Base-by-base conservation (phyloP, 371 early-diverging fungal species). In the Entomophthora muscae region DNA sequence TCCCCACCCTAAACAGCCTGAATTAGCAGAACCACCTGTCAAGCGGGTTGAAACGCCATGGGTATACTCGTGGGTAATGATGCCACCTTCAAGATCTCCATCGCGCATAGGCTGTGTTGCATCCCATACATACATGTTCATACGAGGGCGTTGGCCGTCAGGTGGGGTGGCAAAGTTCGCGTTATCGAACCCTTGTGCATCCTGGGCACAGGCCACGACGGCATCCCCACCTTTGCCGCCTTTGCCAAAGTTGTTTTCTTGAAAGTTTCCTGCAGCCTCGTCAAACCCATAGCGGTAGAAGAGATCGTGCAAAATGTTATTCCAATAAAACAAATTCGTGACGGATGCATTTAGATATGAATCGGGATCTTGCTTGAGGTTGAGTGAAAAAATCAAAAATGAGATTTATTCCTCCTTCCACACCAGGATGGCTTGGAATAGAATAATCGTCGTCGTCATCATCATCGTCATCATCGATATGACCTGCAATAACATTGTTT, bases 141-240 rank as follows among this genome's bases (percentile, higher is more conserved):
- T 95, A 73, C 86, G 83, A 23, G 87, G 87, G 61, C 81, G 83
- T 53, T 83, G 80, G 64, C 95, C 95, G 73, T 95, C 95, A 17
- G 93, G n/a, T n/a, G n/a, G n/a, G n/a, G n/a, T n/a, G n/a, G n/a
- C n/a, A n/a, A n/a, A n/a, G n/a, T n/a, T n/a, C n/a, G n/a, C n/a
- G n/a, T n/a, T n/a, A 70, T 89, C 85, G 68, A 75, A 81, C 23
- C 93, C 97, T 58, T 84, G 83, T 13, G 93, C 93, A 72, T 94
- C 94, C 74, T 97, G 98, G 0, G 93, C 95, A 70, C 91, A 88
- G 32, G 95, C 95, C 69, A 95, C 84, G 1, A 97, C 93, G 3
- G 89, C 84, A 72, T 96, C 97, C 54, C 75, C 76, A 27, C 75
- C 83, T 32, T 70, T 58, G 29, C 96, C 92, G 22, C 93, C 91